phyloP scores from a whole-genome alignment of 352 stramenopile species.

The Aphanomyces euteiches region DNA sequence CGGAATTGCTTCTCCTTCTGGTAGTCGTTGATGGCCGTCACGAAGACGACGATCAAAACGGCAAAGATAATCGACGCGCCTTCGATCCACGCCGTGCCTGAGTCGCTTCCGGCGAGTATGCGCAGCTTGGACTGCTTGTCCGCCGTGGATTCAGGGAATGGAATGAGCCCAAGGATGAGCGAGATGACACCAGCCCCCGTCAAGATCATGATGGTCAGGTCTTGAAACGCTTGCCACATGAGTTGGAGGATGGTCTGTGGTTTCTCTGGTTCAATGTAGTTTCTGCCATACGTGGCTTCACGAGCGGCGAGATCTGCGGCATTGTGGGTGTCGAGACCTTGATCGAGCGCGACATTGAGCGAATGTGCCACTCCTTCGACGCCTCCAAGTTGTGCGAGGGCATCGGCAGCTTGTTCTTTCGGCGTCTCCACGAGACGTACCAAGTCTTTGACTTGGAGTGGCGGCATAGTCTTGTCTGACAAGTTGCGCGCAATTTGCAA shows the following conservation, averaged over 20 bases:
- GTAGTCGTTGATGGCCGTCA: slow-evolving; percentile 87
- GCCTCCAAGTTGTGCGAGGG: slow-evolving; percentile 49
- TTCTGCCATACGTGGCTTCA: slow-evolving; percentile 55
- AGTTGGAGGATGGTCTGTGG: slow-evolving; percentile 58
- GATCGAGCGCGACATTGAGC: slow-evolving; percentile 45
- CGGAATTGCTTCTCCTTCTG: slow-evolving; percentile 50
- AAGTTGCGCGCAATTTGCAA: too few relatives aligned
- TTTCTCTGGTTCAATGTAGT: slow-evolving; percentile 54
- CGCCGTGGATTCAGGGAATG: neutral
- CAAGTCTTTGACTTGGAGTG: slow-evolving; percentile 47
- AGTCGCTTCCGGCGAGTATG: slow-evolving; percentile 47
- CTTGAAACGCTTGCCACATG: slow-evolving; percentile 78
- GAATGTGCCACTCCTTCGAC: slow-evolving; percentile 52
- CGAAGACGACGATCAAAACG: slow-evolving; percentile 84
- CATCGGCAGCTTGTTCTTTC: slow-evolving; percentile 49
- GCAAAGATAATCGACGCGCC: slow-evolving; percentile 77
- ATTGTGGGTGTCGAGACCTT: slow-evolving; percentile 56
- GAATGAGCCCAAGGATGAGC: slow-evolving; percentile 43
- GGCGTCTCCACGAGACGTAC: slow-evolving; percentile 63
- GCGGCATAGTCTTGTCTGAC: neutral
- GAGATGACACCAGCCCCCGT: slow-evolving; percentile 52
- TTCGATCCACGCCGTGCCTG: slow-evolving; percentile 76
- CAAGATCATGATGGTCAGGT: slow-evolving; percentile 70
- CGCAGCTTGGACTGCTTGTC: too few relatives aligned
- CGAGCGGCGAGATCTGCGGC: slow-evolving; percentile 42